phyloP scores from a whole-genome alignment of 345 rosid species.

The Noccaea caerulescens region DNA sequence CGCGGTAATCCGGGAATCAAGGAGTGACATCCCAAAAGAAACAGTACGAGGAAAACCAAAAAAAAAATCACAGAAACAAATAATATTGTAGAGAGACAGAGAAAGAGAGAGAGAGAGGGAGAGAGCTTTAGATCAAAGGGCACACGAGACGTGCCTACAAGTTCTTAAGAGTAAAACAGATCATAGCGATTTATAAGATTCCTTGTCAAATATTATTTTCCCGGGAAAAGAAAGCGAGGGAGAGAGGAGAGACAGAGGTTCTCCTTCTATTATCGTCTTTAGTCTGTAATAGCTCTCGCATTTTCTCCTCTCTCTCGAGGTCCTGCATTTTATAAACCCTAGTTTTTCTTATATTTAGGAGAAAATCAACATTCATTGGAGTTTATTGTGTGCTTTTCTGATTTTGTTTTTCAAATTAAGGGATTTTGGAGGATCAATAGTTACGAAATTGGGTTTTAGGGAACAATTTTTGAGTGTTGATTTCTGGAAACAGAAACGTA shows the following conservation, averaged over 20 bases:
- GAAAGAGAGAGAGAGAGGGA: neutral
- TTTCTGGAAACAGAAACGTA: neutral
- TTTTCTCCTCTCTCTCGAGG: conserved; percentile 34
- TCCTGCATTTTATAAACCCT: conserved; percentile 31
- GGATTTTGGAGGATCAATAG: conserved; percentile 16
- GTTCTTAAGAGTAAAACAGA: conserved; percentile 18
- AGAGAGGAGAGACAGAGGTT: conserved; percentile 16
- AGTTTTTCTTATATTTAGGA: neutral
- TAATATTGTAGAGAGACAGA: conserved; percentile 19
- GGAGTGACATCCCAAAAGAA: conserved; percentile 40
- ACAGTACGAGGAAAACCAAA: neutral
- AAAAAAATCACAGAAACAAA: conserved; percentile 7
- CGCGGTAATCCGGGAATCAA: conserved; percentile 64
- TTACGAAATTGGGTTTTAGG: neutral
- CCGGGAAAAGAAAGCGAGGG: conserved; percentile 37
- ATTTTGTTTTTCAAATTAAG: neutral
- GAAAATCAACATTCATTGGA: neutral
- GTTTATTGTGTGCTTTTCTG: too few species aligned
- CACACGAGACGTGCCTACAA: conserved; percentile 41
- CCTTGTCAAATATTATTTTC: neutral
- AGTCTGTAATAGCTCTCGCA: conserved; percentile 14
- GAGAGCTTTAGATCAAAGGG: neutral
- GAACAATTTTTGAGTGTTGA: neutral
- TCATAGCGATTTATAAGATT: conserved; percentile 27
- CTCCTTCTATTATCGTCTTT: conserved; percentile 23